A percentile compares a stretch with the other conserved stretches of the same genome.
phyloP scores from a whole-genome alignment of 306 rosid species.

The Crotalaria pallida region DNA sequence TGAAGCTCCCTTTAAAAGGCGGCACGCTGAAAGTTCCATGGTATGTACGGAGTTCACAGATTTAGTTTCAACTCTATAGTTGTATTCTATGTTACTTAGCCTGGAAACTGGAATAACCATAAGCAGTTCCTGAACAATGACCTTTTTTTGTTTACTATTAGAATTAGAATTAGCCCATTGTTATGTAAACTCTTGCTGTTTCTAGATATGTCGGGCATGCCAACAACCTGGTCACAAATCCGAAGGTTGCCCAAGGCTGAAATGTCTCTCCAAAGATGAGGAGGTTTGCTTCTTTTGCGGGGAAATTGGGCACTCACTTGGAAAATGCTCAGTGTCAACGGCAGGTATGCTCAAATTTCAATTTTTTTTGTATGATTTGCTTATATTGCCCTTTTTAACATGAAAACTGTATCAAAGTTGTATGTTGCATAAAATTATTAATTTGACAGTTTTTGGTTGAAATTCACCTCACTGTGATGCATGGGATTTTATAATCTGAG shows the following conservation, averaged over 20 bases:
- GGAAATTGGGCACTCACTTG: slow-evolving; percentile 63
- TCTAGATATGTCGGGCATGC: slow-evolving; percentile 60
- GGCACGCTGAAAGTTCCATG: slow-evolving; percentile 44
- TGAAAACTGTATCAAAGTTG: background rate
- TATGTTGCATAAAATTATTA: background rate
- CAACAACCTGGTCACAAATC: slow-evolving; percentile 45
- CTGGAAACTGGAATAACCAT: background rate
- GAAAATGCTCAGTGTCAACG: slow-evolving; percentile 43
- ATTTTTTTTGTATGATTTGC: background rate
- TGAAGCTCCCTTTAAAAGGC: slow-evolving; percentile 21
- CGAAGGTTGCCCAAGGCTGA: slow-evolving; percentile 40
- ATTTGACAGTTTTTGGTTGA: background rate
- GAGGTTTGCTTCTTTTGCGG: slow-evolving; percentile 81
- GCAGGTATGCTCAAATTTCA: slow-evolving; percentile 44
- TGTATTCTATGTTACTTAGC: background rate
- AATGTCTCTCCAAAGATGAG: background rate
- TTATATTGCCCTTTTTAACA: background rate
- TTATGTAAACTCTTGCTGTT: background rate
- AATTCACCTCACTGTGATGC: background rate
- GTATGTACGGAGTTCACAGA: slow-evolving; percentile 30
- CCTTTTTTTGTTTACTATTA: background rate
- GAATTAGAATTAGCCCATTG: background rate
- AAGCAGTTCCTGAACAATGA: background rate
- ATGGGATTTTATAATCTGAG: background rate
- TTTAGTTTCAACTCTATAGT: background rate